Base-by-base conservation (phyloP, 1,284 basidiomycete genomes). In the Lignosus rhinocerotis region DNA sequence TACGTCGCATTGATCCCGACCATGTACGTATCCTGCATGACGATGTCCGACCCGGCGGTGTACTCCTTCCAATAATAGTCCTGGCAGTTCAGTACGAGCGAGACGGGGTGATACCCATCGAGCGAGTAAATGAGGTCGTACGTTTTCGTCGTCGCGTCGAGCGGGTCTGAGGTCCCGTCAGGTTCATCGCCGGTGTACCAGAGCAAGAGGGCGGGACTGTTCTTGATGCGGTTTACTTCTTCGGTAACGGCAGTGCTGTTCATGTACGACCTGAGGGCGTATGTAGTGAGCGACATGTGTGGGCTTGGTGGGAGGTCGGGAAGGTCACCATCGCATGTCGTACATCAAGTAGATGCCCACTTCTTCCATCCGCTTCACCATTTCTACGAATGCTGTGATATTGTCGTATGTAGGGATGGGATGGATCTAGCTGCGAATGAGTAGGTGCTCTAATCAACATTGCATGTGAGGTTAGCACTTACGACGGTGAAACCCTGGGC, bases 171-270 rank as follows among this genome's bases (percentile, higher is more conserved):
- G 1, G 82, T 79, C 38, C 89, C 90, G 64, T 92, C 89, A 0
- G 87, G 87, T 67, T 91, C 88, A 62, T 91, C 88, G 0, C 77
- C 87, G 9, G 88, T 90, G 72, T 90, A 92, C 87, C 88, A 92
- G 0, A 89, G 72, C 8, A 92, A 76, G 16, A 92, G 77, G 61
- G 89, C 90, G 0, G 83, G 78, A 5, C 86, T 80, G 34, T 79
- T 77, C 65, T 87, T 88, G 73, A 91, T 79, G 44, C 72, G 74
- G 58, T 87, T 83, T 21, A 91, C 87, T 74, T 92, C 80, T 59
- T 82, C 80, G 1, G 79, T 82, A 30, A 92, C 84, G 1, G 80
- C 76, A 2, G 82, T 80, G n/a, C 72, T 62, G 68, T 91, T 85
- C 80, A 78, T 82, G 71, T 89, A 90, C 8, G 80, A 80, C 62